These are phyloP conservation scores for Torulaspora indica DNA, from an alignment of 805 yeast species.

Conservation along the genomic window DNA sequence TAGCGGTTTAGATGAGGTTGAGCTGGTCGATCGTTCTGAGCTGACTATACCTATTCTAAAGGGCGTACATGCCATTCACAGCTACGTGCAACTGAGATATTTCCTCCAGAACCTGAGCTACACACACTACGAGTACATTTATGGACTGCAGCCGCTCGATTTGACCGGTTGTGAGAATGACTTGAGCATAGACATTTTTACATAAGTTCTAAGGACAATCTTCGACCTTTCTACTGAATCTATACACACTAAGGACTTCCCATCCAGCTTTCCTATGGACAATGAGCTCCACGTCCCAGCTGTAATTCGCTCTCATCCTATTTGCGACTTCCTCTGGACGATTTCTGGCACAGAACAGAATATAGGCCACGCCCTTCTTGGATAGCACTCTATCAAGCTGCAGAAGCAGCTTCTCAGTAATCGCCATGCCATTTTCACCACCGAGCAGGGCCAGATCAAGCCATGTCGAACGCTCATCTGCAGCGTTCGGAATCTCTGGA, in stretches of 20 bases:
- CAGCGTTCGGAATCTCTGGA: slow-evolving; percentile 51
- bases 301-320: slow-evolving; percentile 40
- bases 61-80: slow-evolving; percentile 25
- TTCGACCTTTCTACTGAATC: slow-evolving; percentile 40
- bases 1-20: slow-evolving; percentile 30
- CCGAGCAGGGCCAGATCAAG: slow-evolving; percentile 87
- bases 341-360: slow-evolving; percentile 88
- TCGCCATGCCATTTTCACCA: slow-evolving; percentile 85
- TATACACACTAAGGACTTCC: slow-evolving; percentile 80
- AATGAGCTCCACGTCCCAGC: slow-evolving; percentile 55
- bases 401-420: slow-evolving; percentile 62
- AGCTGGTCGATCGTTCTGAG: slow-evolving; percentile 19
- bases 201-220: not conserved
- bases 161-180: slow-evolving; percentile 49
- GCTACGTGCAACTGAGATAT: slow-evolving; percentile 25
- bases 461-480: slow-evolving; percentile 58
- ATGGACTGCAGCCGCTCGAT: slow-evolving; percentile 46
- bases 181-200: slow-evolving; percentile 53
- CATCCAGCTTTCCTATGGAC: slow-evolving; percentile 84
- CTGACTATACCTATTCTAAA: slow-evolving; percentile 30
- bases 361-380: slow-evolving; percentile 69
- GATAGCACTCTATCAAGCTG: slow-evolving; percentile 51
- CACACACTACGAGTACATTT: slow-evolving; percentile 43
- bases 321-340: slow-evolving; percentile 59
- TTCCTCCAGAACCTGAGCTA: slow-evolving; percentile 31